Base-by-base conservation (phyloP, 352 stramenopile species). In the Achlya hypogyna region DNA sequence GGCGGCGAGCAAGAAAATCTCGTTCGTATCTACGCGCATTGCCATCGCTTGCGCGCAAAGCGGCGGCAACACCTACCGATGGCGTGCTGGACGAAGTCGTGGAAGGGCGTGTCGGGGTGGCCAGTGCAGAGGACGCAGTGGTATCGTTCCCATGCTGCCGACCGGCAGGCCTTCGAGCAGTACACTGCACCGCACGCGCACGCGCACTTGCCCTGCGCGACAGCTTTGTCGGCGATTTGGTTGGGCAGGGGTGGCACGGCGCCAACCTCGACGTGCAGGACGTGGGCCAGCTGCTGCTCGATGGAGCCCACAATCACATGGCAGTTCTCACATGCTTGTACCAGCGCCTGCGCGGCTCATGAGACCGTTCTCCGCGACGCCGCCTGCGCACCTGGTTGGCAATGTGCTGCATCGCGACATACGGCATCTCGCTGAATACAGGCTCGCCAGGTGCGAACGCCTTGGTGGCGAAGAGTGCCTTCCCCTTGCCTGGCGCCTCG, bases 1-100 rank as follows among this genome's bases (percentile, higher is more conserved):
- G 53, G 79, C 88, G 12, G 90, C 88, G 12, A 97, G 75, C 58
- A 97, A 78, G 73, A 98, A 96, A 65, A 98, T 98, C 73, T 98
- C 91, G 72, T 98, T 98, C 9, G 88, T 97, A 59, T 87, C 77
- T 76, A 88, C 32, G 75, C 84, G n/a, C 2, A 29, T 62, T 69
- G 22, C 59, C 27, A 27, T 22, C 29, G 65, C 49, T 22, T 59
- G 52, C 22, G 35, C 27, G 29, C 20, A 62, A 43, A 35, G 2
- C 42, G 43, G 42, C 22, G 40, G 54, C 32, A 18, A 69, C 23
- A 8, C 14, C 31, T 70, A 72, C 71, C 69, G 35, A 85, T 69
- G 32, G 82, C 86, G 72, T 94, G 78, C 70, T 86, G 79, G 28
- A 96, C 75, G 47, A 89, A 91, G 18, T 84, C 73, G 45, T 91